Base-by-base conservation (phyloP, 2,329 filamentous ascomycete species). In the Sarocladium oryzae region DNA sequence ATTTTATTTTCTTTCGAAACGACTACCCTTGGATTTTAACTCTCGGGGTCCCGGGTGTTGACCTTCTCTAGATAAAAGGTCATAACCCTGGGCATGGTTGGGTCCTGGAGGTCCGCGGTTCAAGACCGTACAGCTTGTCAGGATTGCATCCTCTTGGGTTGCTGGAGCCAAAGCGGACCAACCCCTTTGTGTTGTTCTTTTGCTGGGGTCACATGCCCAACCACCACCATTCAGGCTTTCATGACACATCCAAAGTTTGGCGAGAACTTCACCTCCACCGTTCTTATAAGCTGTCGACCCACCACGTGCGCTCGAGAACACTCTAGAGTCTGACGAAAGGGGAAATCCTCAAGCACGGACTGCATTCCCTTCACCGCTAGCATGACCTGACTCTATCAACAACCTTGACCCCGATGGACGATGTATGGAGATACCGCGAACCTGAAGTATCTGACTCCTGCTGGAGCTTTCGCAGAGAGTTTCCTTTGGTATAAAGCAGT, bases 251-350 rank as follows among this genome's bases (percentile, higher is more conserved):
- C 20, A 26, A 33, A 33, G n/a, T 48, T 23, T 21, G 26, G 33
- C 28, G 21, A 48, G n/a, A 16, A 15, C 24, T 21, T 48, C 43
- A 33, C 24, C 13, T 16, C 16, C 9, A 6, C 20, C 43, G 6
- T n/a, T 30, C 40, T 40, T 16, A 33, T 21, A 32, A 7, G 3
- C 16, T 11, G 43, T 15, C 18, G 43, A 48, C 43, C 43, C 43
- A 48, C 43, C 24, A 48, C 43, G 16, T 13, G 26, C n/a, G 3
- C 40, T 43, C 4, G 13, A 10, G 4, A 26, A n/a, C 21, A 43
- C 33, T 48, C 43, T 48, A 48, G 43, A 48, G 32, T 33, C 16
- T n/a, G 28, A 48, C 26, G 11, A 33, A 48, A 48, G 9, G n/a
- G 43, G 43, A 6, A 33, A 32, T 30, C 43, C 9, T 4, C 26